phyloP scores from a whole-genome alignment of 176 grass and related monocot species.

The Themeda triandra region DNA sequence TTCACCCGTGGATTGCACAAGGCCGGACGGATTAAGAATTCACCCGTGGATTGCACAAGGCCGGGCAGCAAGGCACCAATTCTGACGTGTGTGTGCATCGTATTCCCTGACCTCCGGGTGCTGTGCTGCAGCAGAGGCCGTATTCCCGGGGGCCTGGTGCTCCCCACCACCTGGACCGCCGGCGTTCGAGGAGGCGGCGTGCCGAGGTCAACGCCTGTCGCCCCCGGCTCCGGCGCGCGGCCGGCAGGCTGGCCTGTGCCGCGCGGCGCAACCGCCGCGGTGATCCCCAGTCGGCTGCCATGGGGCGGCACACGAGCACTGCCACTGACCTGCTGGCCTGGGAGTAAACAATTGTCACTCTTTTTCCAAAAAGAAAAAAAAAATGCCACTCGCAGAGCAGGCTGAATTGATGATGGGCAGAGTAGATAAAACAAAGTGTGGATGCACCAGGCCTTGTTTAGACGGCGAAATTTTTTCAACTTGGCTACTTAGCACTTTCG shows the following conservation, averaged over 20 bases:
- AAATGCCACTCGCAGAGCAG: neutral
- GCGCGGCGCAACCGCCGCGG: neutral
- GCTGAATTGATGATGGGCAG: slow-evolving; percentile 10
- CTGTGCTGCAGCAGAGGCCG: neutral
- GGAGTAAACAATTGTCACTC: neutral
- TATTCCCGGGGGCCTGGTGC: slow-evolving; percentile 5
- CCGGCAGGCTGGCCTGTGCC: neutral
- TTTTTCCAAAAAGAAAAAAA: neutral
- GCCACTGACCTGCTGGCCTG: neutral
- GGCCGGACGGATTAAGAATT: no score
- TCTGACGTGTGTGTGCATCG: no score
- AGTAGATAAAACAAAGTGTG: slow-evolving; percentile 38
- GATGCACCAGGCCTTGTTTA: no score
- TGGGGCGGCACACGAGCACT: no score
- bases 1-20: no score
- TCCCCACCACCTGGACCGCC: slow-evolving; percentile 25
- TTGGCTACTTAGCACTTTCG: no score
- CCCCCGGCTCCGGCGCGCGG: slow-evolving; percentile 1
- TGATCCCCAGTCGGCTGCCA: slow-evolving; percentile 32
- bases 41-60: no score
- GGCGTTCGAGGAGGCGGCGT: neutral
- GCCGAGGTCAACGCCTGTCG: slow-evolving; percentile 32
- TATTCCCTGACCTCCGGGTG: neutral
- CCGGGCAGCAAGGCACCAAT: no score
- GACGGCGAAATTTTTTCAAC: no score